Evolutionary conservation across 169 alveolate species (phyloP), one percentile per base, ranked within the genome.

Genomic region (Plasmodium falciparum): DNA sequence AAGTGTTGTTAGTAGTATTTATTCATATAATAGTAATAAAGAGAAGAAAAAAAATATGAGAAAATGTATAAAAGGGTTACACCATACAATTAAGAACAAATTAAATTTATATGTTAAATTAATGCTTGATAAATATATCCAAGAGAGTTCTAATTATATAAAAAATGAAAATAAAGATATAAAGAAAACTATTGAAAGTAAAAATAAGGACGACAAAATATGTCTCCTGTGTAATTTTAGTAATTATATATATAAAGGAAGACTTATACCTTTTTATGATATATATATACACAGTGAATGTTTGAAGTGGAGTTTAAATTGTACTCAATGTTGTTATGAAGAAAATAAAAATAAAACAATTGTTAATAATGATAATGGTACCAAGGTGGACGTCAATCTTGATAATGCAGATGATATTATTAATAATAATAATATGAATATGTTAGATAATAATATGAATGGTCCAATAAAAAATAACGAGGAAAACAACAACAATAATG

Each of bases 221-320:
- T 80, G 90, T 47, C 49, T 80, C 29, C 56, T 80, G 11, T 80
- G 90, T 26, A 62, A 69, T 58, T 80, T 63, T 49, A 83, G 85
- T 13, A 58, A 80, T 62, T 80, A 80, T 49, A 12, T 90, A 62
- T 73, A 86, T 63, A 73, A 93, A 39, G 95, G 95, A 62, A 73
- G 86, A 24, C 43, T 93, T 73, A 49, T 93, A 3, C 95, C 95
- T n/a, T 93, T 93, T 90, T 88, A 93, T 52, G 92, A 93, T 71
- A 90, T 93, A 8, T 90, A 62, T 78, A 65, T 93, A 22, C 95
- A 93, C 54, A 88, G 93, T 56, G 95, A 93, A 54, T 93, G 95
- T 58, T 50, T 93, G 52, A 92, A 90, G 29, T 93, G 95, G 95
- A 90, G 95, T n/a, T 58, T 93, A 76, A 90, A 89, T 54, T 88